These are phyloP conservation scores for Orbilia javanica DNA, from an alignment of 2,329 filamentous ascomycete genomes.

Conservation along the genomic window DNA sequence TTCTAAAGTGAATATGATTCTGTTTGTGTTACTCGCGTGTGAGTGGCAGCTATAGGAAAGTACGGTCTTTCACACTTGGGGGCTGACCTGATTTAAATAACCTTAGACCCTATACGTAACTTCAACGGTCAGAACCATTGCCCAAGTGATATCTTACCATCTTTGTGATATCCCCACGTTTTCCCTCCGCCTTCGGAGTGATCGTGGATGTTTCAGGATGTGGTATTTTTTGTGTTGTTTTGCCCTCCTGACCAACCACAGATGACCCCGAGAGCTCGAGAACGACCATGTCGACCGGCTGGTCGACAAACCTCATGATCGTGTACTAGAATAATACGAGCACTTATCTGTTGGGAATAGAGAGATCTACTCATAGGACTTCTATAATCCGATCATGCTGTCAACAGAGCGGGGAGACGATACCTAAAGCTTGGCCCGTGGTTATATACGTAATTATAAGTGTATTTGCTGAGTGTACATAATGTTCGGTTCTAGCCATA, in stretches of 20 bases:
- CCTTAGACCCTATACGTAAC: conserved; percentile 21
- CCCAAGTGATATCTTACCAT: conserved; percentile 42
- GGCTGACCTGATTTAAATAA: conserved; percentile 56
- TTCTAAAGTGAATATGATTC: not conserved
- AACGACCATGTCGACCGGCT: not conserved
- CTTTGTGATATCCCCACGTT: conserved; percentile 56
- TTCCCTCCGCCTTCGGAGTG: conserved; percentile 22
- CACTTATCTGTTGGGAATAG: not conserved
- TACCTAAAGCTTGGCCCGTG: not conserved
- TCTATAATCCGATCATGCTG: conserved; percentile 4
- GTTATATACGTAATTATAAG: too few species aligned
- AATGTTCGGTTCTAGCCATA: too few species aligned
- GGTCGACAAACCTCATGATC: conserved; percentile 40
- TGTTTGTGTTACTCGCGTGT: conserved; percentile 32
- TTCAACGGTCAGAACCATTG: conserved; percentile 30
- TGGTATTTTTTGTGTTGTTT: conserved; percentile 57
- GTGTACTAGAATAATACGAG: not conserved
- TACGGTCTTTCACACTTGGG: conserved; percentile 43
- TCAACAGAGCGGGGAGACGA: not conserved
- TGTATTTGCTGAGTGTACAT: too few species aligned
- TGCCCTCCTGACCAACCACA: conserved; percentile 51
- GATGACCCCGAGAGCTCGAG: conserved; percentile 40
- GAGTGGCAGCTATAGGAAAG: conserved; percentile 26
- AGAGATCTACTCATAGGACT: not conserved
- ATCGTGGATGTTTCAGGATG: not conserved